A percentile compares a stretch with the other conserved stretches of the same genome.
phyloP scores from a whole-genome alignment of 768 basidiomycete species.

The Collybia sp. region DNA sequence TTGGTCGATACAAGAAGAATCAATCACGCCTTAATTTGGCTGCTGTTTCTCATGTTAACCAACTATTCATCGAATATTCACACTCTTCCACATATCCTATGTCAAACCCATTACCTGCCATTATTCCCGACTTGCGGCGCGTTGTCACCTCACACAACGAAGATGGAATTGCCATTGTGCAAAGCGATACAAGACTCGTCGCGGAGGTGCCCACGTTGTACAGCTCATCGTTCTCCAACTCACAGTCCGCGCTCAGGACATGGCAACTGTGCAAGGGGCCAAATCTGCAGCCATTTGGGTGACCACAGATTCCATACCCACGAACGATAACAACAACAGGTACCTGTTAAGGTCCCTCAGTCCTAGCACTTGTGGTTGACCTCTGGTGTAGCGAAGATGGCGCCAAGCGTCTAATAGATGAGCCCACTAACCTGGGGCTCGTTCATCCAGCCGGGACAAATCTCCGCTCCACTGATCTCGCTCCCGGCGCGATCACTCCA shows the following conservation, averaged over 20 bases:
- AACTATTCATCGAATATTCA: slow-evolving; percentile 6
- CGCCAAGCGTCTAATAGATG: slow-evolving; percentile 32
- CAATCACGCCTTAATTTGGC: too few relatives aligned
- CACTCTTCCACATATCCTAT: slow-evolving; percentile 14
- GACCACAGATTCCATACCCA: slow-evolving; percentile 43
- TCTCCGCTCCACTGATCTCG: slow-evolving; percentile 48
- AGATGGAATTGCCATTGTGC: slow-evolving; percentile 34
- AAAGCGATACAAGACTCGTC: slow-evolving; percentile 26
- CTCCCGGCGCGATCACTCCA: slow-evolving; percentile 42
- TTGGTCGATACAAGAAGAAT: too few relatives aligned
- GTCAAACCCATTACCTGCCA: slow-evolving; percentile 15
- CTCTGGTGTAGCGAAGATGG: slow-evolving; percentile 42
- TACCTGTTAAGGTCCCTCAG: slow-evolving; percentile 10
- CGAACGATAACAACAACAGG: slow-evolving; percentile 49
- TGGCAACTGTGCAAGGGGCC: slow-evolving; percentile 28
- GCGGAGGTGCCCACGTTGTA: slow-evolving; percentile 17
- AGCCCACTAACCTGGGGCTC: slow-evolving; percentile 35
- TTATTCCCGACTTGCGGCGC: slow-evolving; percentile 37
- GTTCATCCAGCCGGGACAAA: slow-evolving; percentile 41
- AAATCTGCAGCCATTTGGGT: slow-evolving; percentile 41
- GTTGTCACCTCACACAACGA: slow-evolving; percentile 47
- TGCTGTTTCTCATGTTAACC: slow-evolving; percentile 3
- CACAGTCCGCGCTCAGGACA: slow-evolving; percentile 18
- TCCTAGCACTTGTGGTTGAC: not conserved
- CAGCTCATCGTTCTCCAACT: not conserved